Evolutionary conservation across 2,329 filamentous ascomycete genomes (phyloP).

Genomic region (Colletotrichum sidae): DNA sequence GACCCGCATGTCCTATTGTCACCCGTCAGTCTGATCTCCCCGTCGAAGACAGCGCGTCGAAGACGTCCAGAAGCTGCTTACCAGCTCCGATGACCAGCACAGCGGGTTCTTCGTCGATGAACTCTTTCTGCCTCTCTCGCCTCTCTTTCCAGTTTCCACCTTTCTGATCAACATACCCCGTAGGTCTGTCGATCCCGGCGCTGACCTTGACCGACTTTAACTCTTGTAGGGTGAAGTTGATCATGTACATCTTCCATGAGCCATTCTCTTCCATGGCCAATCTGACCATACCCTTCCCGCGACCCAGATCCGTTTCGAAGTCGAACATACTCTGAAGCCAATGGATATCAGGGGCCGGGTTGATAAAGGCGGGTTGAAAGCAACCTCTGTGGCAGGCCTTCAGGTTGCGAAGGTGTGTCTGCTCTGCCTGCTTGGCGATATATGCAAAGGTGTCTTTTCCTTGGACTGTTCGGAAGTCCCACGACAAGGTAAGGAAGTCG

Average conservation of each 20-base stretch:
- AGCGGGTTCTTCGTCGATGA: constrained; percentile 62
- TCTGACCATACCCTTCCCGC: constrained; percentile 37
- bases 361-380: constrained; percentile 21
- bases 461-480: constrained; percentile 58
- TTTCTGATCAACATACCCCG: constrained; percentile 65
- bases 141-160: constrained; percentile 72
- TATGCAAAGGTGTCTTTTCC: constrained; percentile 13
- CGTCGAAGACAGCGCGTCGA: too few species aligned
- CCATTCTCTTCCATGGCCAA: constrained; percentile 28
- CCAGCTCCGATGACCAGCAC: constrained; percentile 68
- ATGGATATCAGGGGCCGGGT: constrained; percentile 29
- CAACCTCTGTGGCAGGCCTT: constrained; percentile 9
- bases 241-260: constrained; percentile 71
- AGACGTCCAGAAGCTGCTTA: constrained; percentile 45
- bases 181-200: constrained; percentile 58
- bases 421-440: constrained; percentile 18
- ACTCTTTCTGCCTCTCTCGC: constrained; percentile 59
- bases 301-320: constrained; percentile 36
- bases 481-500: constrained; percentile 67
- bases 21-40: neutral
- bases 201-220: constrained; percentile 66
- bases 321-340: constrained; percentile 39
- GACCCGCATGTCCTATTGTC: constrained; percentile 65
- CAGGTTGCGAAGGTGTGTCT: constrained; percentile 12
- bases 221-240: constrained; percentile 70